These are phyloP conservation scores for Paracamarosporium sp. DNA, from an alignment of 2,329 filamentous ascomycete genomes.

Conservation along the genomic window DNA sequence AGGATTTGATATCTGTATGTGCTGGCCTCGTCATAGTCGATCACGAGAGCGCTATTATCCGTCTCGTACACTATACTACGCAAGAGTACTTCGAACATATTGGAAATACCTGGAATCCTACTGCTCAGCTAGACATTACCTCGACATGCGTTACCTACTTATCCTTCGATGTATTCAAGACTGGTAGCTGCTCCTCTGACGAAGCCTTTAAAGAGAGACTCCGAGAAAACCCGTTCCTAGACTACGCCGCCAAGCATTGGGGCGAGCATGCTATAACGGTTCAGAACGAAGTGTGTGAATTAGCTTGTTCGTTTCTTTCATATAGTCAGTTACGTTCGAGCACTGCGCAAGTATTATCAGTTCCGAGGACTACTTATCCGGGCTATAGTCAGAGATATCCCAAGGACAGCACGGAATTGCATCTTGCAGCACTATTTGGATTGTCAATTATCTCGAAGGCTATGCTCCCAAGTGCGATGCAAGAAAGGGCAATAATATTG, in stretches of 20 bases:
- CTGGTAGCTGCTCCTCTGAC: slow-evolving; percentile 17
- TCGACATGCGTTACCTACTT: slow-evolving; percentile 38
- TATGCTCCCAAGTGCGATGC: neutral
- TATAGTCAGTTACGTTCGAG: too few relatives aligned
- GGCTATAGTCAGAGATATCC: slow-evolving; percentile 5
- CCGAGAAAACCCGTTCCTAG: slow-evolving; percentile 22
- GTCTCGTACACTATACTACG: slow-evolving; percentile 15
- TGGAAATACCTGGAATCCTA: slow-evolving; percentile 26
- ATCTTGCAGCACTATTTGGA: slow-evolving; percentile 19
- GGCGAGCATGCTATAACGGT: slow-evolving; percentile 23
- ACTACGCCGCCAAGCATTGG: slow-evolving; percentile 37
- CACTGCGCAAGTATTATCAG: too few relatives aligned
- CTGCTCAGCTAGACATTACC: slow-evolving; percentile 26
- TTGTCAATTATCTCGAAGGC: slow-evolving; percentile 8
- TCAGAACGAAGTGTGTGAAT: slow-evolving; percentile 8
- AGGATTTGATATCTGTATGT: slow-evolving; percentile 18
- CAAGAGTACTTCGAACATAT: slow-evolving; percentile 26
- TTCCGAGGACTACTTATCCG: neutral
- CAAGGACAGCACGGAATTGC: slow-evolving; percentile 13
- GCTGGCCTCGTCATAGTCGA: slow-evolving; percentile 42
- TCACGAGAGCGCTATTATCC: slow-evolving; percentile 9
- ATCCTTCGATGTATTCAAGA: slow-evolving; percentile 28
- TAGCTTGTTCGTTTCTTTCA: slow-evolving; percentile 18
- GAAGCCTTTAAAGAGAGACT: neutral
- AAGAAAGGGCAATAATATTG: neutral